These are phyloP conservation scores for Limnomonas spitsbergensis DNA, from an alignment of 139 green algal genomes.

Conservation along the genomic window DNA sequence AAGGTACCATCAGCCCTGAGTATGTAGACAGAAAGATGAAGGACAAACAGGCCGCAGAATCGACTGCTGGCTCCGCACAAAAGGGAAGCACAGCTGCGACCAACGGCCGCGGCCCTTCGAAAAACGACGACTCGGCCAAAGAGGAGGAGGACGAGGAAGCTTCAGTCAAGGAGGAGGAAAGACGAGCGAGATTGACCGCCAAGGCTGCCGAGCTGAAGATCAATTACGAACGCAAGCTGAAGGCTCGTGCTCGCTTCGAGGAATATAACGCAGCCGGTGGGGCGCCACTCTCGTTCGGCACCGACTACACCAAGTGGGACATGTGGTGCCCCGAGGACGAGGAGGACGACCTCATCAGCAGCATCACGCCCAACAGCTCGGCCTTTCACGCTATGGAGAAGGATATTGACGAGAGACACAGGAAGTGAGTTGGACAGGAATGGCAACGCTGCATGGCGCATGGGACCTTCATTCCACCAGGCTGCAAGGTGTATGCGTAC, in stretches of 20 bases:
- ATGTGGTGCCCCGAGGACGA: slow-evolving; percentile 79
- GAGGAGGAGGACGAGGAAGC: background rate
- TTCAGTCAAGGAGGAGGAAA: slow-evolving; percentile 31
- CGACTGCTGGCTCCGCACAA: background rate
- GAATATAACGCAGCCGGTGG: slow-evolving; percentile 30
- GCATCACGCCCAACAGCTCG: slow-evolving; percentile 48
- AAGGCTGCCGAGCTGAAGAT: slow-evolving; percentile 59
- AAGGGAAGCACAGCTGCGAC: background rate
- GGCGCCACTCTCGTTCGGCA: slow-evolving; percentile 26
- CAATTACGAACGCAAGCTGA: slow-evolving; percentile 49
- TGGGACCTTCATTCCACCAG: background rate
- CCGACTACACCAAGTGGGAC: slow-evolving; percentile 80
- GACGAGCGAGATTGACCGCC: slow-evolving; percentile 27
- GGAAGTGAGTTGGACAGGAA: slow-evolving; percentile 16
- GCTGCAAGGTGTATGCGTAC: background rate
- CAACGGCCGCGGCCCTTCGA: background rate
- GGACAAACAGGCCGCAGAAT: background rate
- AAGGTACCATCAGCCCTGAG: slow-evolving; percentile 57
- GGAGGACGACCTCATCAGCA: slow-evolving; percentile 74
- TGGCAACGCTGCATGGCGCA: slow-evolving; percentile 16
- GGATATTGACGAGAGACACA: slow-evolving; percentile 74
- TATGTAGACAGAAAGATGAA: slow-evolving; percentile 56
- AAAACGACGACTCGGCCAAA: background rate
- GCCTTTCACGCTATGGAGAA: slow-evolving; percentile 72
- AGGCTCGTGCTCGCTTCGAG: slow-evolving; percentile 49